Conservation (phyloP, 495 filamentous ascomycete genomes). For the Bombardia bombarda region DNA sequence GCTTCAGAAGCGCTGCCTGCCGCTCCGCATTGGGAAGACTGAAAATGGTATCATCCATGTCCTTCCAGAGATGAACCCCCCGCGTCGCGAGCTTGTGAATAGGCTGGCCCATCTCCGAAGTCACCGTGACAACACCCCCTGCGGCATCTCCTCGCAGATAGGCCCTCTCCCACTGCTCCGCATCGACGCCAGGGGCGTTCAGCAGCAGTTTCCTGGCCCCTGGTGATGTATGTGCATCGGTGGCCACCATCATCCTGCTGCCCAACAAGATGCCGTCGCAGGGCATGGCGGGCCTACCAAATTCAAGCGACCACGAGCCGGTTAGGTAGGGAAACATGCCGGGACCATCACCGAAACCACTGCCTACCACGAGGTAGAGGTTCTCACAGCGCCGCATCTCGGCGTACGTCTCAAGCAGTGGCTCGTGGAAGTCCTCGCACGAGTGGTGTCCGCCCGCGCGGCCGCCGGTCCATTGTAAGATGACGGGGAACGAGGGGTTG, state of each 20-base stretch:
- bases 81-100: slow-evolving; percentile 91
- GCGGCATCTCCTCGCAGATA: slow-evolving; percentile 81
- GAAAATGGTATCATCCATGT: slow-evolving; percentile 92
- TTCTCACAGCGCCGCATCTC: slow-evolving; percentile 66
- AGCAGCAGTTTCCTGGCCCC: slow-evolving; percentile 84
- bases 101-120: slow-evolving; percentile 92
- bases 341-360: slow-evolving; percentile 75
- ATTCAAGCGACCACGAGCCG: slow-evolving; percentile 66
- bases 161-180: slow-evolving; percentile 82
- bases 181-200: slow-evolving; percentile 72
- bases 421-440: slow-evolving; percentile 83
- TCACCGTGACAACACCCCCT: slow-evolving; percentile 82
- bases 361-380: slow-evolving; percentile 72
- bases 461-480: slow-evolving; percentile 84
- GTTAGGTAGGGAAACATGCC: slow-evolving; percentile 82
- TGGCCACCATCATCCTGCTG: slow-evolving; percentile 49
- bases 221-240: slow-evolving; percentile 79
- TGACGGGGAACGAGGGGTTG: slow-evolving; percentile 71
- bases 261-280: slow-evolving; percentile 78
- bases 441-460: slow-evolving; percentile 85
- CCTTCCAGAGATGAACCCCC: slow-evolving; percentile 83
- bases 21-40: slow-evolving; percentile 82
- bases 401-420: slow-evolving; percentile 74
- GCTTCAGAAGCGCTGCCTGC: slow-evolving; percentile 74
- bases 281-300: slow-evolving; percentile 77